Evolutionary conservation across 805 yeast genomes (phyloP).

Genomic region (Clavispora santaluciae): DNA sequence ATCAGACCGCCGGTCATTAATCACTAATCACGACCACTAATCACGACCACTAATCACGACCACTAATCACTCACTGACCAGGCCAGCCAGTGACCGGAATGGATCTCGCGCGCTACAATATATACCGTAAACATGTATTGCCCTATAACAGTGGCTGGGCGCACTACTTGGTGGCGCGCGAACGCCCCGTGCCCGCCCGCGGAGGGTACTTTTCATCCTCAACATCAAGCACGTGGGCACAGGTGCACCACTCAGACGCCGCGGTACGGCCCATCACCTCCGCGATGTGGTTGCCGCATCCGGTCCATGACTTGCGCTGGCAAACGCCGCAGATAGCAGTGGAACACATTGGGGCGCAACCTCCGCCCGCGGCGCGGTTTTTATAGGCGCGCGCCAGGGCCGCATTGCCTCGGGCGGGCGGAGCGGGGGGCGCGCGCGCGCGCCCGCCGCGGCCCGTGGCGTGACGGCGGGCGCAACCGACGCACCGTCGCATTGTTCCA

Average conservation of each 20-base stretch:
- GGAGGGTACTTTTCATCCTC: constrained; percentile 48
- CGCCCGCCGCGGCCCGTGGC: too few relatives aligned
- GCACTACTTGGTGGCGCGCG: not conserved
- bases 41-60: too few relatives aligned
- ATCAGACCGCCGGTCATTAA: too few relatives aligned
- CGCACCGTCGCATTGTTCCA: too few relatives aligned
- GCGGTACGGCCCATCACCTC: constrained; percentile 51
- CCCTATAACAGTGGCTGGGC: too few relatives aligned
- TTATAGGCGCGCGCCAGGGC: constrained; percentile 1
- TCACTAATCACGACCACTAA: too few relatives aligned
- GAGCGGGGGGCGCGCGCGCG: too few relatives aligned
- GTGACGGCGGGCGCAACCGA: too few relatives aligned
- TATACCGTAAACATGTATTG: too few relatives aligned
- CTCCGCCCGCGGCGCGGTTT: not conserved
- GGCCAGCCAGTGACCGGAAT: too few relatives aligned
- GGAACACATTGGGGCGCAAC: constrained; percentile 24
- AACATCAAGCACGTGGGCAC: constrained; percentile 40
- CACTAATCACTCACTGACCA: too few relatives aligned
- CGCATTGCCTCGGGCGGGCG: constrained; percentile 1
- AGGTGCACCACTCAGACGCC: constrained; percentile 49
- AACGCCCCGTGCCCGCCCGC: constrained; percentile 52
- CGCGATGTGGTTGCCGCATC: constrained; percentile 55
- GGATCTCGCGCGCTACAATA: too few relatives aligned
- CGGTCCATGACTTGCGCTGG: constrained; percentile 58
- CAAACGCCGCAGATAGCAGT: constrained; percentile 37